phyloP scores from a whole-genome alignment of 371 early-diverging fungal species.

The Mucor indicus region DNA sequence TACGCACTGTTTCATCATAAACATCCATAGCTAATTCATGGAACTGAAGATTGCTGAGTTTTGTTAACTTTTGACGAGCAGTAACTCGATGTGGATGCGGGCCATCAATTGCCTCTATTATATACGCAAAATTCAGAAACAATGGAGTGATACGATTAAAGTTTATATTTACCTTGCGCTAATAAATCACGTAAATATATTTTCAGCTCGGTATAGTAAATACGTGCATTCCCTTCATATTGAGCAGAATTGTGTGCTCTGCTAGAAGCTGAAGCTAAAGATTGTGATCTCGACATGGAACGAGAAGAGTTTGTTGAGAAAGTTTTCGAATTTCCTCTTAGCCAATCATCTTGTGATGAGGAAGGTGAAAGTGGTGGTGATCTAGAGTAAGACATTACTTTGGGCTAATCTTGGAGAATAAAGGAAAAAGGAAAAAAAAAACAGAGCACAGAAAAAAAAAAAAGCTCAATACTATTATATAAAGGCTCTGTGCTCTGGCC shows the following conservation, averaged over 20 bases:
- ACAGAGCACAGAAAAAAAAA: background rate
- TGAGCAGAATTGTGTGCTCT: conserved; percentile 18
- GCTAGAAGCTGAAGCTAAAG: conserved; percentile 32
- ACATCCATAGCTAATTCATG: conserved; percentile 94
- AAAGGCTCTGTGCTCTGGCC: conserved; percentile 10
- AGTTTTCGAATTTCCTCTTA: conserved; percentile 25
- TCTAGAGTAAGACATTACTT: conserved; percentile 30
- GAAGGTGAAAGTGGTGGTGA: conserved; percentile 39
- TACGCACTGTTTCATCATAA: conserved; percentile 86
- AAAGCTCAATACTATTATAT: background rate
- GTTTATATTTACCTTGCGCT: conserved; percentile 31
- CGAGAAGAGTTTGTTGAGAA: conserved; percentile 36
- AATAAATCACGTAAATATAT: conserved; percentile 26
- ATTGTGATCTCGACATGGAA: conserved; percentile 35
- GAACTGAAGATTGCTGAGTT: conserved; percentile 81
- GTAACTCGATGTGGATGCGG: conserved; percentile 54
- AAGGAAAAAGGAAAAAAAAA: background rate
- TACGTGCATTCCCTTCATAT: conserved; percentile 31
- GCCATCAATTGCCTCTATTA: conserved; percentile 45
- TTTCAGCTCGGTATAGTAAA: conserved; percentile 34
- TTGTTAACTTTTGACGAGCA: conserved; percentile 86
- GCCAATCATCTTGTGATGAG: conserved; percentile 35
- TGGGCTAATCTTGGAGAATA: background rate
- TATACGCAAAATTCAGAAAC: no score
- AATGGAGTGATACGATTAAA: background rate